Evolutionary conservation across 2,329 filamentous ascomycete species (phyloP), one percentile per base, ranked within the genome.

Genomic region (Fusarium begoniae): DNA sequence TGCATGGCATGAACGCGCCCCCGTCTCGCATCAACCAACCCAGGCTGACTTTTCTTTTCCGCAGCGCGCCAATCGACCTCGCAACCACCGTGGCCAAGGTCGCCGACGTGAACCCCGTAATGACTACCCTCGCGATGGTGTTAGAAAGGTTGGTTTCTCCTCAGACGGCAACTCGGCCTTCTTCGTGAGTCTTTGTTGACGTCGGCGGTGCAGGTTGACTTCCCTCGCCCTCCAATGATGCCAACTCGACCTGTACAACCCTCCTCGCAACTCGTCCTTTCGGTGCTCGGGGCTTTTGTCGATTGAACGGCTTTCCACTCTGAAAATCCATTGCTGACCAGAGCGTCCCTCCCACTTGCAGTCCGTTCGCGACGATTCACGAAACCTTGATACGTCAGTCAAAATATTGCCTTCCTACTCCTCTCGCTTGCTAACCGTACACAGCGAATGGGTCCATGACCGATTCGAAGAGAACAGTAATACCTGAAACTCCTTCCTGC

Each of bases 381-480:
- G 90, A 83, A 91, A 92, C 82, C 85, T 94, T 79, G 92, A 94
- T 82, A 90, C 90, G 92, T 94, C 83, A 72, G 89, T 84, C 55
- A 15, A 26, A 38, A 15, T n/a, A 50, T 28, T 12, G 26, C 41
- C 38, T 13, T 41, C 26, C 51, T 55, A 11, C 26, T 32, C 14
- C 28, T 40, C 28, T 26, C 26, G 26, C 22, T 50, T 40, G 47
- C 75, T 79, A 63, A 78, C 57, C 20, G 4, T 30, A 67, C 61
- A 30, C 73, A 94, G 94, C 80, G 95, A 97, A 87, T 98, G 95
- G 95, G 94, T 98, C 77, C 95, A 98, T 82, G 94, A 97, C 85
- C 93, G 91, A 81, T 97, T 91, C 81, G 93, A 96, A 82, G 93
- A 94, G 79, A 89, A 92, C 81, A 88, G 91, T 89, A 85, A 79